Evolutionary conservation across 2,329 filamentous ascomycete species (phyloP).

Genomic region (Diaporthe capsici): DNA sequence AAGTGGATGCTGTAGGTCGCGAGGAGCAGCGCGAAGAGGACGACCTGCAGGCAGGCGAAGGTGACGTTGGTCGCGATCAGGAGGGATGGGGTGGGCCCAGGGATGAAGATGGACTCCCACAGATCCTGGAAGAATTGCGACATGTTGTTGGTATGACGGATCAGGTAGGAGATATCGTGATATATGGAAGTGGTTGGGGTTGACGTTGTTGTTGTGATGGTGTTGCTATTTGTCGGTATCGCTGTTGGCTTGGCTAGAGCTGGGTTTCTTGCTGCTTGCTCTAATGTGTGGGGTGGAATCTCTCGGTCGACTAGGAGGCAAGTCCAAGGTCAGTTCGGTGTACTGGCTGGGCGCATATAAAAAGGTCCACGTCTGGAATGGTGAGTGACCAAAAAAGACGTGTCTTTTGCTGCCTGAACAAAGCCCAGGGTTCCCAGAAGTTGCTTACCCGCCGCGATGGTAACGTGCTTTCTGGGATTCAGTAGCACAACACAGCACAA

Average conservation of each 20-base stretch:
- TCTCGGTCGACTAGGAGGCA: background rate
- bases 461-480: background rate
- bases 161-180: background rate
- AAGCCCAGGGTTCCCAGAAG: background rate
- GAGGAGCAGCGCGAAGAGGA: conserved; percentile 82
- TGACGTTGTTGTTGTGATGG: background rate
- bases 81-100: conserved; percentile 89
- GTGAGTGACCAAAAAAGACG: background rate
- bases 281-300: background rate
- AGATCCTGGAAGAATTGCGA: conserved; percentile 79
- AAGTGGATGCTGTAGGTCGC: conserved; percentile 93
- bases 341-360: background rate
- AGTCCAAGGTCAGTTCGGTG: conserved; percentile 2
- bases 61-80: conserved; percentile 90
- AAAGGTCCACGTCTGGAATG: conserved; percentile 1
- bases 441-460: conserved; percentile 27
- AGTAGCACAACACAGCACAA: background rate
- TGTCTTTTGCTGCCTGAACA: conserved; percentile 20
- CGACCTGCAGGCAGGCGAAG: conserved; percentile 86
- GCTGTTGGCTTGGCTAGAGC: background rate
- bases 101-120: conserved; percentile 93
- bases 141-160: conserved; percentile 58
- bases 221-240: background rate
- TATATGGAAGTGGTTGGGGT: background rate
- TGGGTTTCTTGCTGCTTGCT: background rate